Conservation (phyloP, 139 green algal genomes). For the Marvania coccoides region DNA sequence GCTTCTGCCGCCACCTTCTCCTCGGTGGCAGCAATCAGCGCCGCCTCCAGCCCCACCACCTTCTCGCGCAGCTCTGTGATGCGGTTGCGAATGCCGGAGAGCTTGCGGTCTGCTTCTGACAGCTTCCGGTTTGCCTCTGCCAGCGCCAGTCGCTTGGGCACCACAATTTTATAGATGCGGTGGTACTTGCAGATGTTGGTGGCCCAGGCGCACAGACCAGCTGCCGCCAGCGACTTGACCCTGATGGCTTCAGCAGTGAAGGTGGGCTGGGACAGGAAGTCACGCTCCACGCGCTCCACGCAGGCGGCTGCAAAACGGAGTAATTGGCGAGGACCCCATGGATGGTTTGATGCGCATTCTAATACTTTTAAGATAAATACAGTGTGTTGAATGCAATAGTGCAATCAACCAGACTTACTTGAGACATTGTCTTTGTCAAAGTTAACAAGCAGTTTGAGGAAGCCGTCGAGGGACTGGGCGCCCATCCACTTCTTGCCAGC, state of each 20-base stretch:
- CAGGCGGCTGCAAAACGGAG: background rate
- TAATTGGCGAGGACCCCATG: too few species aligned
- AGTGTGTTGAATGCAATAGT: too few species aligned
- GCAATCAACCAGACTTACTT: background rate
- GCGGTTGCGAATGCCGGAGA: constrained; percentile 63
- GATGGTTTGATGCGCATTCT: too few species aligned
- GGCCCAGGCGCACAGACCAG: constrained; percentile 83
- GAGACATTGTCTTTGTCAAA: constrained; percentile 93
- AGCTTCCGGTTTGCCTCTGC: constrained; percentile 80
- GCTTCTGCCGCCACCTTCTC: constrained; percentile 83
- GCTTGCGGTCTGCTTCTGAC: constrained; percentile 77
- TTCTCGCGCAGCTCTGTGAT: constrained; percentile 79
- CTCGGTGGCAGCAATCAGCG: constrained; percentile 76
- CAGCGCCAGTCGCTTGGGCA: constrained; percentile 75
- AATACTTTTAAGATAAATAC: too few species aligned
- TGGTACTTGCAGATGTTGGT: constrained; percentile 94
- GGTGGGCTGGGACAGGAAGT: constrained; percentile 66
- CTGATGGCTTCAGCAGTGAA: constrained; percentile 79
- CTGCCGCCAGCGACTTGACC: constrained; percentile 78
- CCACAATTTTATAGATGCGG: constrained; percentile 89
- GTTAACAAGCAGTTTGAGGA: constrained; percentile 73
- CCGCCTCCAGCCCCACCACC: constrained; percentile 69
- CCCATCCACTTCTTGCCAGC: constrained; percentile 86
- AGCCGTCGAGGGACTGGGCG: constrained; percentile 67
- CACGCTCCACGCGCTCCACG: constrained; percentile 40